These are phyloP conservation scores for Fusarium sp. DNA, from an alignment of 2,329 filamentous ascomycete species.

Conservation along the genomic window DNA sequence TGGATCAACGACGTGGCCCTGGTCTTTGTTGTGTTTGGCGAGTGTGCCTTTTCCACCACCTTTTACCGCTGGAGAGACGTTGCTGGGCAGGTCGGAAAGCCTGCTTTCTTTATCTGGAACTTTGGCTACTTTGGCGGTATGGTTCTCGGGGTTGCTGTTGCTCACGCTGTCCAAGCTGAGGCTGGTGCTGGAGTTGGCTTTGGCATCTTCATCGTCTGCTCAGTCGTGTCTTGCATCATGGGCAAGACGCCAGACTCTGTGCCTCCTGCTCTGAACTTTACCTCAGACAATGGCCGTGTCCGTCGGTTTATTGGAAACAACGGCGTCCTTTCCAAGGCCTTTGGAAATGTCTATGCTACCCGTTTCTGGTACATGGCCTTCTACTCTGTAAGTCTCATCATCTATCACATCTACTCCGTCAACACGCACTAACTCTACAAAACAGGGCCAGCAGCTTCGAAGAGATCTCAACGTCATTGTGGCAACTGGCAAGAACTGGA, in stretches of 20 bases:
- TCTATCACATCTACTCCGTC: neutral
- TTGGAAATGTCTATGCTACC: slow-evolving; percentile 52
- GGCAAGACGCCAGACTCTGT: slow-evolving; percentile 55
- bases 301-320: slow-evolving; percentile 49
- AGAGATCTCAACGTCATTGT: slow-evolving; percentile 66
- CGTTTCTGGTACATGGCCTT: slow-evolving; percentile 65
- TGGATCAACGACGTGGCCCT: slow-evolving; percentile 67
- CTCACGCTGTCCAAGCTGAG: slow-evolving; percentile 57
- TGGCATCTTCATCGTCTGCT: slow-evolving; percentile 60
- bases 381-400: slow-evolving; percentile 61
- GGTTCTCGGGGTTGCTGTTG: slow-evolving; percentile 62
- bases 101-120: slow-evolving; percentile 59
- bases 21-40: slow-evolving; percentile 64
- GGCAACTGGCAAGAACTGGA: slow-evolving; percentile 66
- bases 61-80: slow-evolving; percentile 64
- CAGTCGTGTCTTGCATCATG: slow-evolving; percentile 54
- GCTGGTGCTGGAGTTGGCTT: slow-evolving; percentile 63
- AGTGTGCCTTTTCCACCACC: slow-evolving; percentile 64
- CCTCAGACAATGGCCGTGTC: slow-evolving; percentile 49
- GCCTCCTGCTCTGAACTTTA: slow-evolving; percentile 57
- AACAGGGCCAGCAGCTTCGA: slow-evolving; percentile 65
- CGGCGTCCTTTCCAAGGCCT: slow-evolving; percentile 44
- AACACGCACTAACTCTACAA: slow-evolving; percentile 7
- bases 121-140: slow-evolving; percentile 64
- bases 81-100: slow-evolving; percentile 56